Evolutionary conservation across 2,329 filamentous ascomycete genomes (phyloP).

Genomic region (Didymella pinodella): DNA sequence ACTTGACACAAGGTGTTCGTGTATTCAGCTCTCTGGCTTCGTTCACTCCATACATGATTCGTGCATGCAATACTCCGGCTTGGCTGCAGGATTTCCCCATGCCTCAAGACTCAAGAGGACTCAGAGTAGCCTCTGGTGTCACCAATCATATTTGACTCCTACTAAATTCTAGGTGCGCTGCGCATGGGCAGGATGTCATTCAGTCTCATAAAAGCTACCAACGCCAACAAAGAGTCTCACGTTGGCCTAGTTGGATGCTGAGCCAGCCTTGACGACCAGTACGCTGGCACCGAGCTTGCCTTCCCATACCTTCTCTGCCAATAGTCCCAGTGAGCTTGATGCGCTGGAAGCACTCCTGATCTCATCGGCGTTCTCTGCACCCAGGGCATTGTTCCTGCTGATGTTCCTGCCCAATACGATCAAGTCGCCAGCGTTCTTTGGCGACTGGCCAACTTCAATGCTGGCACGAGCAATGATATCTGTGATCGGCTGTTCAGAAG

Average conservation of each 20-base stretch:
- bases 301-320: conserved; percentile 67
- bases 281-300: conserved; percentile 71
- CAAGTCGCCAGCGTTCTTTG: conserved; percentile 74
- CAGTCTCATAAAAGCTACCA: not conserved
- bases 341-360: conserved; percentile 39
- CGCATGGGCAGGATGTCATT: not conserved
- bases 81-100: not conserved
- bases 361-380: conserved; percentile 54
- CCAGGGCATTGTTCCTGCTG: conserved; percentile 36
- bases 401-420: conserved; percentile 69
- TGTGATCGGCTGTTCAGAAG: conserved; percentile 44
- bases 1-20: not conserved
- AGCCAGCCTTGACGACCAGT: conserved; percentile 70
- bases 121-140: not conserved
- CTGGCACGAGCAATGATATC: conserved; percentile 64
- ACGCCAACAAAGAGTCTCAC: not conserved
- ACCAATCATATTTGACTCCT: not conserved
- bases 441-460: conserved; percentile 66
- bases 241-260: not conserved
- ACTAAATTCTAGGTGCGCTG: not conserved
- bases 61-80: conserved; percentile 1
- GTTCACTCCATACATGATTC: not conserved
- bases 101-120: too few relatives aligned
- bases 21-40: not conserved
- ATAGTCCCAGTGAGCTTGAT: conserved; percentile 62